Evolutionary conservation across 2,329 filamentous ascomycete species (phyloP), one percentile per base, ranked within the genome.

Genomic region (Pyrenophora graminea): DNA sequence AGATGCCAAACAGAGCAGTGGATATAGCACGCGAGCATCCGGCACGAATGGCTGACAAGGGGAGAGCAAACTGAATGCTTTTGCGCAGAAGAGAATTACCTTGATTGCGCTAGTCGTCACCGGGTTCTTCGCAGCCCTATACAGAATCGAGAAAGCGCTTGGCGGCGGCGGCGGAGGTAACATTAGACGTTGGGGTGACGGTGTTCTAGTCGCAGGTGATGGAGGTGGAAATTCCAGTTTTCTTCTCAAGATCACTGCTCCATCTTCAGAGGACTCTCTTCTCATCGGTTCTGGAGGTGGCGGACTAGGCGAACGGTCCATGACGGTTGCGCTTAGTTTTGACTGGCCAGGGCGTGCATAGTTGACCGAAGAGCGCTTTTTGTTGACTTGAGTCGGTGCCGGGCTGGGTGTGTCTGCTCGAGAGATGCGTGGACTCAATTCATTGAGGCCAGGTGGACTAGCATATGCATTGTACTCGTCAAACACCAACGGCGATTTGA

Each of bases 31-130:
- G 70, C 82, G 82, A 6, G 84, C 77, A 38, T 82, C 86, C n/a
- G 84, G 79, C 37, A 85, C 84, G 50, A 86, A 85, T 0, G 91
- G 91, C 68, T 84, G 85, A 70, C 91, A 96, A 1, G 87, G 82
- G 39, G 81, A 79, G 2, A 82, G 79, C 8, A 94, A 73, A 0
- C 84, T 84, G 10, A 81, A 74, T 7, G 91, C 74, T 71, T 96
- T 96, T 42, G 81, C 59, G 5, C 87, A 69, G 62, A 96, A 92
- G 1, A 92, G 61, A 1, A 72, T 62, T 2, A 90, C 72, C 40
- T 86, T 86, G 17, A 82, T 57, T 4, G 76, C 45, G 41, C 54
- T 53, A 23, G 65, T 53, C 8, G 67, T 59, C 5, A 55, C 58
- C 72, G 69, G 70, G 72, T 64, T 56, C 65, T 56, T 58, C 56